phyloP scores from a whole-genome alignment of 345 rosid genomes.

The Jatropha curcas region DNA sequence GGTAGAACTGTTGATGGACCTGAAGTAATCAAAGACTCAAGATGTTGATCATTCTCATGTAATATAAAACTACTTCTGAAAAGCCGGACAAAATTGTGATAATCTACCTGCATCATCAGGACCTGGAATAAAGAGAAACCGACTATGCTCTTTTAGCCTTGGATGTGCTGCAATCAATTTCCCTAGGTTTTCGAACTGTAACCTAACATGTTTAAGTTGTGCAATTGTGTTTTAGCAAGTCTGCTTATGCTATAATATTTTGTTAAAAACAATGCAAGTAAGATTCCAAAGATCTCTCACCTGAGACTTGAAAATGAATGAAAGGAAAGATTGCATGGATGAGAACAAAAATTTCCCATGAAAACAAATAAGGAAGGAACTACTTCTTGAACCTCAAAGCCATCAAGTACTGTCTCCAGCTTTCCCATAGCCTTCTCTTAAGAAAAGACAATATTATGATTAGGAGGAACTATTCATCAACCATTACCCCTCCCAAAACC shows the following conservation, averaged over 20 bases:
- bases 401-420: slow-evolving; percentile 72
- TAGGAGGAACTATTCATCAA: slow-evolving; percentile 29
- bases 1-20: slow-evolving; percentile 92
- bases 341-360: slow-evolving; percentile 91
- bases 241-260: neutral
- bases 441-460: slow-evolving; percentile 40
- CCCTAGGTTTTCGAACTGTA: slow-evolving; percentile 82
- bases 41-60: slow-evolving; percentile 8
- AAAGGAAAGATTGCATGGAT: slow-evolving; percentile 76
- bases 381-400: slow-evolving; percentile 73
- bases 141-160: slow-evolving; percentile 72
- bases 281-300: slow-evolving; percentile 37
- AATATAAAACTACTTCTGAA: neutral
- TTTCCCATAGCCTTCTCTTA: slow-evolving; percentile 74
- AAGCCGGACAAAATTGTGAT: neutral
- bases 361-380: slow-evolving; percentile 94
- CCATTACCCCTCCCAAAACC: neutral
- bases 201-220: slow-evolving; percentile 36
- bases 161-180: slow-evolving; percentile 68
- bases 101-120: slow-evolving; percentile 84
- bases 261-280: neutral
- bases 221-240: neutral
- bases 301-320: slow-evolving; percentile 75
- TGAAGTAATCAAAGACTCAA: slow-evolving; percentile 33
- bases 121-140: slow-evolving; percentile 89